Evolutionary conservation across 2,329 filamentous ascomycete species (phyloP).

Genomic region (Venturia asperata): DNA sequence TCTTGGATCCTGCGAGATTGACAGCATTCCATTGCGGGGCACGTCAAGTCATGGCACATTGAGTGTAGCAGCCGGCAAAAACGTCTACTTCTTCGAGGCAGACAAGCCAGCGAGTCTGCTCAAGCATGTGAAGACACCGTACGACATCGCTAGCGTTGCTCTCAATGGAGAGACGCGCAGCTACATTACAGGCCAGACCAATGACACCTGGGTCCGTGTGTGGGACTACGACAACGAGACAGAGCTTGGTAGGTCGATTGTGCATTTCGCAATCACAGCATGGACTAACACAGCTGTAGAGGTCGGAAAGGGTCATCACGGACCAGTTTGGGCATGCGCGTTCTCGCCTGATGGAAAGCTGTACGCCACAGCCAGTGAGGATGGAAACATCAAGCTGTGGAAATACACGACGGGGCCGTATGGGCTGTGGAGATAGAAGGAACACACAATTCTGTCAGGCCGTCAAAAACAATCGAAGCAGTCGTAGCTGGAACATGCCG

Average conservation of each 20-base stretch:
- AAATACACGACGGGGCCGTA: constrained; percentile 60
- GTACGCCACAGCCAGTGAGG: constrained; percentile 93
- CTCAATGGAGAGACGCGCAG: constrained; percentile 74
- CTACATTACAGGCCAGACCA: constrained; percentile 83
- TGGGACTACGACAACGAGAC: constrained; percentile 79
- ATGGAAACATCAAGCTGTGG: constrained; percentile 93
- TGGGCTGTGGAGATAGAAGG: constrained; percentile 52
- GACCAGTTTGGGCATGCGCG: constrained; percentile 90
- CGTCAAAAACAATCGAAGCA: not conserved
- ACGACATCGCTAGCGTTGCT: constrained; percentile 85
- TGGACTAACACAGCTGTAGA: constrained; percentile 46
- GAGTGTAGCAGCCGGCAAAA: constrained; percentile 89
- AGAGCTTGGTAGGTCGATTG: constrained; percentile 55
- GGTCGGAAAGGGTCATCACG: constrained; percentile 93
- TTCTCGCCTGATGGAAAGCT: constrained; percentile 95
- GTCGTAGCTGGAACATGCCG: constrained; percentile 1
- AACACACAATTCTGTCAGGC: too few species aligned
- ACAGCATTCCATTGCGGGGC: constrained; percentile 36
- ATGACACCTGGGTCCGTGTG: constrained; percentile 93
- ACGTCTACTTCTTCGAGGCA: constrained; percentile 85
- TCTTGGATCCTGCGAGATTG: constrained; percentile 81
- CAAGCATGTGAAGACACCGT: constrained; percentile 71
- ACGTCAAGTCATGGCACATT: constrained; percentile 53
- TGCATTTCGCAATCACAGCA: constrained; percentile 17
- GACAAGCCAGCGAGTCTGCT: constrained; percentile 59